Evolutionary conservation across 2,329 filamentous ascomycete genomes (phyloP).

Genomic region (Albophoma yamanashiensis): DNA sequence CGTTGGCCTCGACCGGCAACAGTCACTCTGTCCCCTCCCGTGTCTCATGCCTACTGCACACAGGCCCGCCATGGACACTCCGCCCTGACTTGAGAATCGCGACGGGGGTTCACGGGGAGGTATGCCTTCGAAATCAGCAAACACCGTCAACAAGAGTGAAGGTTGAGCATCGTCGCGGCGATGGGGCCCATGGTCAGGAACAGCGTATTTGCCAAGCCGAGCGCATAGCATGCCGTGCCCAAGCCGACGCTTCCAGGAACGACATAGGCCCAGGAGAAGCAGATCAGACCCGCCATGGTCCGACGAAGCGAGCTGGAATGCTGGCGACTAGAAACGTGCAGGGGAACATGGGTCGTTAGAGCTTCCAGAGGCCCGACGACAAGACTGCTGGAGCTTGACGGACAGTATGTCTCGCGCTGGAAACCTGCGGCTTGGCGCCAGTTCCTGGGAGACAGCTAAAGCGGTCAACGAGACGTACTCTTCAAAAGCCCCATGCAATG

Average conservation of each 20-base stretch:
- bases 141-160: too few relatives aligned
- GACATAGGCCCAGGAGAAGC: neutral
- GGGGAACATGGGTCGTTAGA: neutral
- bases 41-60: too few relatives aligned
- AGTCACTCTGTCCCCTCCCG: too few relatives aligned
- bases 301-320: neutral
- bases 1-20: too few relatives aligned
- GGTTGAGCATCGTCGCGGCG: neutral
- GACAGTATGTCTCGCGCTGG: too few relatives aligned
- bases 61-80: too few relatives aligned
- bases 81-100: too few relatives aligned
- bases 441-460: too few relatives aligned
- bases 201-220: too few relatives aligned
- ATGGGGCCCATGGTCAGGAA: neutral
- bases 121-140: neutral
- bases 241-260: neutral
- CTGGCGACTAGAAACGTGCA: neutral
- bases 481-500: neutral
- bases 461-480: too few relatives aligned
- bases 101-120: too few relatives aligned
- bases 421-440: too few relatives aligned
- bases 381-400: neutral
- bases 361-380: neutral
- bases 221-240: neutral
- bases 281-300: neutral